Percentiles rank a stretch among this genome's conserved stretches.
phyloP scores from a whole-genome alignment of 2,329 filamentous ascomycete genomes.

The Talaromyces sp. region DNA sequence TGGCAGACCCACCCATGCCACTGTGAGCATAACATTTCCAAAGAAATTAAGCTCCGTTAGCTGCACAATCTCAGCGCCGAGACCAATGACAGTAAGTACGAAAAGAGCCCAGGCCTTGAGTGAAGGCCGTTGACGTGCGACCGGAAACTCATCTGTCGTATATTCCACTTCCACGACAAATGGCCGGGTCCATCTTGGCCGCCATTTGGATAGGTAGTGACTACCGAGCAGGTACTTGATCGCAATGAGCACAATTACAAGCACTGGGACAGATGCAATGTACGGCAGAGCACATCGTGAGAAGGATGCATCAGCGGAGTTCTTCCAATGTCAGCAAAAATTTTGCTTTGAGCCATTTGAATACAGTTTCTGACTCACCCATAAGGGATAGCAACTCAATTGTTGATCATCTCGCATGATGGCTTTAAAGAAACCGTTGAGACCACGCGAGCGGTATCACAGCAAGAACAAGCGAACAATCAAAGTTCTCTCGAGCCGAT shows the following conservation, averaged over 20 bases:
- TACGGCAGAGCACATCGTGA: slow-evolving; percentile 35
- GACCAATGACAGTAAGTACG: slow-evolving; percentile 35
- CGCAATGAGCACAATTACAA: slow-evolving; percentile 26
- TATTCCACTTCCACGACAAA: slow-evolving; percentile 48
- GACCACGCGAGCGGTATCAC: background rate
- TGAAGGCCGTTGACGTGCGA: slow-evolving; percentile 28
- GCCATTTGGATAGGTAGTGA: slow-evolving; percentile 23
- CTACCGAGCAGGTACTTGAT: slow-evolving; percentile 29
- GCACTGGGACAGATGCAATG: slow-evolving; percentile 29
- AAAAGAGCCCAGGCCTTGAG: slow-evolving; percentile 40
- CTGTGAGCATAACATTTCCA: slow-evolving; percentile 19
- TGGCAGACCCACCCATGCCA: slow-evolving; percentile 33
- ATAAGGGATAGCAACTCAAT: slow-evolving; percentile 17
- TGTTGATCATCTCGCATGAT: slow-evolving; percentile 10
- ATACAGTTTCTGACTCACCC: slow-evolving; percentile 12
- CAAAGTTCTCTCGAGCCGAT: background rate
- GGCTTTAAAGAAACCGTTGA: background rate
- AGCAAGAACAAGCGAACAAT: background rate
- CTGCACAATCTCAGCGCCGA: slow-evolving; percentile 31
- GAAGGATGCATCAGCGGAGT: slow-evolving; percentile 35
- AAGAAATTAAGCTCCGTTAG: slow-evolving; percentile 22
- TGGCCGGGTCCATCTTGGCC: slow-evolving; percentile 50
- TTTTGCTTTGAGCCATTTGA: background rate
- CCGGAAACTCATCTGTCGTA: slow-evolving; percentile 28
- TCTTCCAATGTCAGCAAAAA: slow-evolving; percentile 24